phyloP scores from a whole-genome alignment of 2,329 filamentous ascomycete genomes.

The Fusarium albosuccineum region DNA sequence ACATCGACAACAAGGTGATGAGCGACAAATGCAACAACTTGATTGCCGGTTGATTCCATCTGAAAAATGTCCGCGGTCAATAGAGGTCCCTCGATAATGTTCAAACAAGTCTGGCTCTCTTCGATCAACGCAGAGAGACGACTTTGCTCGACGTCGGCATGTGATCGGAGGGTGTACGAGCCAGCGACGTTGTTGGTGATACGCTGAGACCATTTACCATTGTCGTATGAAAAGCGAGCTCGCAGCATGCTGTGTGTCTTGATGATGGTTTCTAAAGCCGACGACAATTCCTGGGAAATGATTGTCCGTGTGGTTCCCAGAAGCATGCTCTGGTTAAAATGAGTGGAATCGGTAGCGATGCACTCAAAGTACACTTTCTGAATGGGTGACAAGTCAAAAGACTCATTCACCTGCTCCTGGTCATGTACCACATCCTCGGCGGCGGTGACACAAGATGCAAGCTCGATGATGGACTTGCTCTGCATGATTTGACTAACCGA shows the following conservation, averaged over 20 bases:
- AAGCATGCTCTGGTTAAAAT: slow-evolving; percentile 40
- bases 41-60: slow-evolving; percentile 2
- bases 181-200: slow-evolving; percentile 13
- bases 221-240: slow-evolving; percentile 14
- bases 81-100: slow-evolving; percentile 16
- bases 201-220: slow-evolving; percentile 18
- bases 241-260: slow-evolving; percentile 37
- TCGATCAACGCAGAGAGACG: background rate
- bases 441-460: slow-evolving; percentile 22
- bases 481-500: slow-evolving; percentile 39
- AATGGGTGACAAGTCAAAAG: slow-evolving; percentile 23
- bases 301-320: slow-evolving; percentile 13
- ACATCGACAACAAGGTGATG: slow-evolving; percentile 60
- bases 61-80: slow-evolving; percentile 37
- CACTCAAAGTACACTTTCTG: slow-evolving; percentile 31
- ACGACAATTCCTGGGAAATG: background rate
- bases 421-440: slow-evolving; percentile 1
- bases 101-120: slow-evolving; percentile 15
- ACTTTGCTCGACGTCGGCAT: background rate
- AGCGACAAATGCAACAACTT: slow-evolving; percentile 46
- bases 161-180: slow-evolving; percentile 13
- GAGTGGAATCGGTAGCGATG: slow-evolving; percentile 9
- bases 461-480: slow-evolving; percentile 38
- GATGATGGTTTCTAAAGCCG: slow-evolving; percentile 18
- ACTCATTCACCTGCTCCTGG: slow-evolving; percentile 7